phyloP scores from a whole-genome alignment of 2,329 filamentous ascomycete genomes.

The Passalora sequoiae region DNA sequence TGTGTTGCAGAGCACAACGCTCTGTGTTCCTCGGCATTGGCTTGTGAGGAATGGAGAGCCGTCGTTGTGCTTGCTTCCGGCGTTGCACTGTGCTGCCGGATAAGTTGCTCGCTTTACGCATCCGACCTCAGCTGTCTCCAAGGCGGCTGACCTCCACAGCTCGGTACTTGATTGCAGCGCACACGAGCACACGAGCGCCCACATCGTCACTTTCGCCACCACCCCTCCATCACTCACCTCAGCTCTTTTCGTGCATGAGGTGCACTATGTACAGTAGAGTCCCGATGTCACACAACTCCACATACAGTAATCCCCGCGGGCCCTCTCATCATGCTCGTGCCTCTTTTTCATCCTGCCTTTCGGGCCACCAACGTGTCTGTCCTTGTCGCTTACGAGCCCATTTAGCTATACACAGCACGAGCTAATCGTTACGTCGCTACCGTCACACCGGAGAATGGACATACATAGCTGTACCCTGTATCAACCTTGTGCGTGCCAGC shows the following conservation, averaged over 20 bases:
- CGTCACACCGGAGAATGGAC: background rate
- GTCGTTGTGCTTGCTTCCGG: too few relatives aligned
- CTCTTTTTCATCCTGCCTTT: background rate
- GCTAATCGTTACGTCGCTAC: background rate
- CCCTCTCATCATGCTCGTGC: background rate
- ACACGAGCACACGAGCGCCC: background rate
- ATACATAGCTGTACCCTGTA: background rate
- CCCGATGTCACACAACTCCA: constrained; percentile 1
- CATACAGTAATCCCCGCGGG: background rate
- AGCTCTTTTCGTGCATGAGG: background rate
- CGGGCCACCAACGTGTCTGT: background rate
- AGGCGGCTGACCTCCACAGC: too few relatives aligned
- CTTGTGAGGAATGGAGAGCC: too few relatives aligned
- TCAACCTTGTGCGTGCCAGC: background rate
- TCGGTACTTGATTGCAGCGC: too few relatives aligned
- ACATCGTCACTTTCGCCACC: background rate
- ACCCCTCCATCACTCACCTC: background rate
- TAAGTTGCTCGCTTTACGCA: too few relatives aligned
- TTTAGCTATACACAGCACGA: background rate
- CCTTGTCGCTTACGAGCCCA: background rate
- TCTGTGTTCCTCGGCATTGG: too few relatives aligned
- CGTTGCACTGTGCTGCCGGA: too few relatives aligned
- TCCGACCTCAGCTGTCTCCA: too few relatives aligned
- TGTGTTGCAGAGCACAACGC: too few relatives aligned
- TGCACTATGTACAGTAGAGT: too few relatives aligned